Percentiles rank a stretch among this genome's conserved stretches.
Evolutionary conservation across 2,329 filamentous ascomycete species (phyloP).

Genomic region (Nigrospora oryzae): DNA sequence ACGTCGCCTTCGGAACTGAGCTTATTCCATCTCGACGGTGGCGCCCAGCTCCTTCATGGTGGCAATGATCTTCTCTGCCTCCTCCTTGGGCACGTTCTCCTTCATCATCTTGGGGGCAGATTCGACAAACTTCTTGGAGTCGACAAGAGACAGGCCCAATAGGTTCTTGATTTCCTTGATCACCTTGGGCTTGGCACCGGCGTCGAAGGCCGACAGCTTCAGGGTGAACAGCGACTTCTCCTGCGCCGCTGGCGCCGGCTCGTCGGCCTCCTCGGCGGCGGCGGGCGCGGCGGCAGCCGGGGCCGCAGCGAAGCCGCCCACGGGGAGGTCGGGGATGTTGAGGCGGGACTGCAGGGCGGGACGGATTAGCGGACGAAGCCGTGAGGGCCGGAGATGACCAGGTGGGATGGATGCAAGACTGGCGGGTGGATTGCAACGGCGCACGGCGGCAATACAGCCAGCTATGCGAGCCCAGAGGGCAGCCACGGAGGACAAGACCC

Average conservation of each 20-base stretch:
- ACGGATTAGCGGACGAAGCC: neutral
- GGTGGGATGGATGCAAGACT: no score
- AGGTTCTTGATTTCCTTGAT: conserved; percentile 99
- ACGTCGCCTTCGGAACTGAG: neutral
- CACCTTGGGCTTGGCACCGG: conserved; percentile 88
- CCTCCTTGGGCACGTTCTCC: conserved; percentile 97
- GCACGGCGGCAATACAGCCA: no score
- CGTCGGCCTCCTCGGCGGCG: conserved; percentile 73
- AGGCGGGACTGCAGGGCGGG: conserved; percentile 60
- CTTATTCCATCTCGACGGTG: conserved; percentile 84
- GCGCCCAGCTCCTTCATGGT: conserved; percentile 89
- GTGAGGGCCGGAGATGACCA: no score
- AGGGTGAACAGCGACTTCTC: conserved; percentile 97
- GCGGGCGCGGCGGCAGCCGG: conserved; percentile 52
- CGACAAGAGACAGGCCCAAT: conserved; percentile 90
- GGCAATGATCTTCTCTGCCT: conserved; percentile 96
- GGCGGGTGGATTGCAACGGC: no score
- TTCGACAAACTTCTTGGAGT: conserved; percentile 99
- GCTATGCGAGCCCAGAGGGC: no score
- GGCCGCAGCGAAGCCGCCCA: conserved; percentile 79
- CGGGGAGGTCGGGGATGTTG: conserved; percentile 95
- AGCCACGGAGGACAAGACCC: no score
- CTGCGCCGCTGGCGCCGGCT: conserved; percentile 78
- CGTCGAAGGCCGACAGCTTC: conserved; percentile 86
- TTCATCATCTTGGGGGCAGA: conserved; percentile 97